Evolutionary conservation across 2,329 filamentous ascomycete genomes (phyloP).

Genomic region (Talaromyces pinophilus): DNA sequence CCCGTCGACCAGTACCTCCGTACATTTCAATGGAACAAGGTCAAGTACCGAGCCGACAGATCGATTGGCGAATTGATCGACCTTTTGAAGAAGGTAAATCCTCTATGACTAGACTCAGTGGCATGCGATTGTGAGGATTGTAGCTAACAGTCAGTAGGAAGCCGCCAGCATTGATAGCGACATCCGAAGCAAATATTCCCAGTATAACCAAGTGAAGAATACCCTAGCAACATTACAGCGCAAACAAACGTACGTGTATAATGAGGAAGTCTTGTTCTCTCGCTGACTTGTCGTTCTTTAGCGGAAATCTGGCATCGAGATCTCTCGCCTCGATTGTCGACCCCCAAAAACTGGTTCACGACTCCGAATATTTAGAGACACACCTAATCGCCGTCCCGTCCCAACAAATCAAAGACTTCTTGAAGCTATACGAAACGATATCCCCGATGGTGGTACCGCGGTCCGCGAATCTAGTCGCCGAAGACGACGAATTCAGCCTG

Average conservation of each 20-base stretch:
- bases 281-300: conserved; percentile 37
- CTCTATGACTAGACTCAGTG: background rate
- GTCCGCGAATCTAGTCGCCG: conserved; percentile 74
- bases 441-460: conserved; percentile 91
- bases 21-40: conserved; percentile 93
- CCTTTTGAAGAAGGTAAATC: conserved; percentile 75
- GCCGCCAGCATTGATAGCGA: conserved; percentile 91
- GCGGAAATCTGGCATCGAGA: conserved; percentile 90
- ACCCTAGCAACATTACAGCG: conserved; percentile 78
- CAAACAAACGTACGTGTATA: conserved; percentile 71
- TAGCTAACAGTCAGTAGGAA: conserved; percentile 59
- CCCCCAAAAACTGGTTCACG: conserved; percentile 74
- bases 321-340: conserved; percentile 88
- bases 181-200: conserved; percentile 88
- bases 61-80: conserved; percentile 83
- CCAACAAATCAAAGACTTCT: conserved; percentile 79
- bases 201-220: conserved; percentile 90
- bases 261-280: background rate
- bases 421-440: conserved; percentile 84
- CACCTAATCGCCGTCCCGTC: conserved; percentile 88
- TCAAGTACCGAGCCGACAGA: conserved; percentile 93
- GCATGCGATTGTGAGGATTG: conserved; percentile 1
- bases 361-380: conserved; percentile 96
- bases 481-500: conserved; percentile 86
- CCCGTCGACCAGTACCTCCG: conserved; percentile 93